Conservation (phyloP, 2,329 filamentous ascomycete genomes). For the Sporothrix protearum region DNA sequence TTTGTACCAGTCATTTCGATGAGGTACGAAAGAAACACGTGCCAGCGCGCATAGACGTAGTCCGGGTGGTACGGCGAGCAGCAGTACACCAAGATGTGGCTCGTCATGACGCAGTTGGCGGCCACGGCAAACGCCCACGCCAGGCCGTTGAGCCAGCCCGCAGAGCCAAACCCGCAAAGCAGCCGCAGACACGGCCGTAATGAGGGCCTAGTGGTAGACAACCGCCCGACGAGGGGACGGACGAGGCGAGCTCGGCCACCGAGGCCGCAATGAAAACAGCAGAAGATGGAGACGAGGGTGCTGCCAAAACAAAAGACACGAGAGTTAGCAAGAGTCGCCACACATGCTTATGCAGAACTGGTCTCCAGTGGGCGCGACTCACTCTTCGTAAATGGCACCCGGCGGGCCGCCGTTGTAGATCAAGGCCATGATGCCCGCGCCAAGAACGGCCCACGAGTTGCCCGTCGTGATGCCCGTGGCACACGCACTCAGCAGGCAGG, state of each 20-base stretch:
- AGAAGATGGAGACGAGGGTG: conserved; percentile 43
- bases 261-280: conserved; percentile 57
- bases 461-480: neutral
- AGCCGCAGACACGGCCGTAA: conserved; percentile 52
- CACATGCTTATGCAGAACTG: too few species aligned
- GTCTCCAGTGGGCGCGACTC: too few species aligned
- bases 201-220: conserved; percentile 60
- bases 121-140: conserved; percentile 42
- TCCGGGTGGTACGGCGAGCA: conserved; percentile 42
- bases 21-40: conserved; percentile 46
- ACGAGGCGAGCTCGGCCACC: conserved; percentile 58
- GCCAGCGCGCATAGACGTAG: conserved; percentile 41
- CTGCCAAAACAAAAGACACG: neutral
- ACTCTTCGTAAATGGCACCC: conserved; percentile 21
- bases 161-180: too few species aligned
- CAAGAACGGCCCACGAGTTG: conserved; percentile 7
- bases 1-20: too few species aligned
- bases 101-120: conserved; percentile 42
- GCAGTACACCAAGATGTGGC: conserved; percentile 43
- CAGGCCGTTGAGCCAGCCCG: conserved; percentile 47
- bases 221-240: conserved; percentile 59
- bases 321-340: neutral
- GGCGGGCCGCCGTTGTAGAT: conserved; percentile 22
- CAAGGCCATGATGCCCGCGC: conserved; percentile 1
- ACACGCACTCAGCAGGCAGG: conserved; percentile 7